Evolutionary conservation across 306 rosid genomes (phyloP).

Genomic region (Erythrophleum fordii): DNA sequence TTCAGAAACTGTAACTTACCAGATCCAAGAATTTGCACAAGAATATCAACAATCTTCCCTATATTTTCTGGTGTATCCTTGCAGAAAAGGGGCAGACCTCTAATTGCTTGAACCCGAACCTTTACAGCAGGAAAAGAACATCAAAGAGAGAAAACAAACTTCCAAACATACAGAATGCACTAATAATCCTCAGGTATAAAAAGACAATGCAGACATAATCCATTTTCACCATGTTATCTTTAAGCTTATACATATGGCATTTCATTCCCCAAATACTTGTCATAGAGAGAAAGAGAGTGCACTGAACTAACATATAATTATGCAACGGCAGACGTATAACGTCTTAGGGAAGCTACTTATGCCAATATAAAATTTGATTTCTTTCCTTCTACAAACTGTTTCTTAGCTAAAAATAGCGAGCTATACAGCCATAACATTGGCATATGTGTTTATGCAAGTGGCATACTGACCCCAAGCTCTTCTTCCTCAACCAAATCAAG

Average conservation of each 20-base stretch:
- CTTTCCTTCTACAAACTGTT: neutral
- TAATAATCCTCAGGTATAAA: neutral
- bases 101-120: conserved; percentile 67
- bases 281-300: neutral
- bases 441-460: neutral
- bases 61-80: conserved; percentile 75
- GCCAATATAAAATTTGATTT: neutral
- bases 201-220: neutral
- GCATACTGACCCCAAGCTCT: conserved; percentile 86
- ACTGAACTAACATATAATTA: neutral
- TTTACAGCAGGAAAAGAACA: conserved; percentile 38
- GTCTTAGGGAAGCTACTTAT: neutral
- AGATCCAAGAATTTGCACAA: conserved; percentile 67
- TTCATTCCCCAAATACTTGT: neutral
- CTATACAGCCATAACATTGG: neutral
- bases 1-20: conserved; percentile 44
- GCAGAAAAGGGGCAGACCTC: conserved; percentile 84
- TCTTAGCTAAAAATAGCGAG: conserved; percentile 25
- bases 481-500: conserved; percentile 96
- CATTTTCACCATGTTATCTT: neutral
- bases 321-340: neutral
- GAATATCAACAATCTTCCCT: conserved; percentile 73
- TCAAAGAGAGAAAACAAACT: neutral
- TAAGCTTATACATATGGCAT: neutral
- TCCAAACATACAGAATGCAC: neutral